phyloP scores from a whole-genome alignment of 495 filamentous ascomycete species.

The Podospora fimiseda region DNA sequence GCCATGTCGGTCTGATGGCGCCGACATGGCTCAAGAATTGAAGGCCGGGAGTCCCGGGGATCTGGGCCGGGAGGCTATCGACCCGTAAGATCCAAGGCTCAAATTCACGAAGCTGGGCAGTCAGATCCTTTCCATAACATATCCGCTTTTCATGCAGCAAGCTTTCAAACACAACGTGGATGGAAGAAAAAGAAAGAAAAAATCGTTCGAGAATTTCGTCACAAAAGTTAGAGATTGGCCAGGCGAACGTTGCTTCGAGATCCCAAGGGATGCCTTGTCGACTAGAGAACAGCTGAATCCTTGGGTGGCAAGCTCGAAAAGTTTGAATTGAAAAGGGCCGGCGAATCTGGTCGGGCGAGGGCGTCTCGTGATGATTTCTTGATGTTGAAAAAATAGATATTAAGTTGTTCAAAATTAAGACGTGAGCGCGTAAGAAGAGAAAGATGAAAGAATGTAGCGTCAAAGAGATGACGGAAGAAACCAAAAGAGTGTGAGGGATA shows the following conservation, averaged over 20 bases:
- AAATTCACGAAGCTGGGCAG: slow-evolving; percentile 20
- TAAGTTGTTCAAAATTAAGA: no score
- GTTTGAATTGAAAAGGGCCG: no score
- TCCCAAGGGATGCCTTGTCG: no score
- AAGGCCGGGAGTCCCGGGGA: slow-evolving; percentile 21
- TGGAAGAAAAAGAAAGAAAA: slow-evolving; percentile 21
- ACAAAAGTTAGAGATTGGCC: no score
- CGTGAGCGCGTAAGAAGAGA: slow-evolving; percentile 8
- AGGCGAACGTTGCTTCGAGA: no score
- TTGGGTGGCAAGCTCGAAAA: no score
- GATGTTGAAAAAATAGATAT: no score
- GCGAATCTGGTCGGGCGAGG: no score
- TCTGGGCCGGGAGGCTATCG: slow-evolving; percentile 22
- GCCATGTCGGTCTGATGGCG: slow-evolving; percentile 29
- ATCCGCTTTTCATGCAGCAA: slow-evolving; percentile 26
- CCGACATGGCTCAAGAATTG: slow-evolving; percentile 29
- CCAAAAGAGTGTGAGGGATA: slow-evolving; percentile 7
- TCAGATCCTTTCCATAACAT: slow-evolving; percentile 29
- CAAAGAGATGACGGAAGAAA: slow-evolving; percentile 1
- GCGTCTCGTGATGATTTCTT: no score
- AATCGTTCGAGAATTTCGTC: no score
- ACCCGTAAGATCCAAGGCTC: slow-evolving; percentile 21
- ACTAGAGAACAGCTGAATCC: no score
- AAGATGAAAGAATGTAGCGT: neutral
- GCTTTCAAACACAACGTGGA: slow-evolving; percentile 14